Conservation (phyloP, 192 early-diverging fungal genomes). For the Chytriomyces sp. region DNA sequence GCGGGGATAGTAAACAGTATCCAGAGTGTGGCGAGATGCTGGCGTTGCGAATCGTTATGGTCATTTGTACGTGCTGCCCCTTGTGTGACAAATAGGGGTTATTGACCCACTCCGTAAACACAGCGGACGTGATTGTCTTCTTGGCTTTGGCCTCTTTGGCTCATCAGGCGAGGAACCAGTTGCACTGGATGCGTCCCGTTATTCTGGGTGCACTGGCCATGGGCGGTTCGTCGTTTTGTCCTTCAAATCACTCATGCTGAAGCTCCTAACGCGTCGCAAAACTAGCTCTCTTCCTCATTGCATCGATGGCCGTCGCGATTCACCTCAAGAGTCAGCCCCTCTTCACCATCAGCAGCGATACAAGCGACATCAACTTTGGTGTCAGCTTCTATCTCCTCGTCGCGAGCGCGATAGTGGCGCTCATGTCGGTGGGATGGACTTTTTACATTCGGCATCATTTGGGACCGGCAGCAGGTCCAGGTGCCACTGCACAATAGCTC, state of each 20-base stretch:
- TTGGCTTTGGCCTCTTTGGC: neutral
- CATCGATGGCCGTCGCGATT: neutral
- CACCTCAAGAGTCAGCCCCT: constrained; percentile 1
- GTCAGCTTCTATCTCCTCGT: neutral
- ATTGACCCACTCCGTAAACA: neutral
- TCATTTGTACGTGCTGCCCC: neutral
- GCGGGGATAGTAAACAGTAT: neutral
- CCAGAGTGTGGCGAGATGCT: neutral
- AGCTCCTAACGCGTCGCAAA: neutral
- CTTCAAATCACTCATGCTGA: neutral
- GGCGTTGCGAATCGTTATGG: neutral
- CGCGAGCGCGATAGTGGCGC: neutral
- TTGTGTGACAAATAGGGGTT: neutral
- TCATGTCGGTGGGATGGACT: neutral
- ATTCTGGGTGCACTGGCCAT: neutral
- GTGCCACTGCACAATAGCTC: no score
- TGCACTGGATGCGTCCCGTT: neutral
- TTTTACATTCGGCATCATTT: neutral
- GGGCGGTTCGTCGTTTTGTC: neutral
- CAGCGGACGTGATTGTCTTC: constrained; percentile 4
- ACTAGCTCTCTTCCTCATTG: neutral
- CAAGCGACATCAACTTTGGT: neutral
- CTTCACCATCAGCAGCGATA: neutral
- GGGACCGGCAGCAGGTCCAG: no score
- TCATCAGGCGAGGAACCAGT: neutral